Evolutionary conservation across 805 yeast species (phyloP).

Genomic region (Teunomyces tritomae): DNA sequence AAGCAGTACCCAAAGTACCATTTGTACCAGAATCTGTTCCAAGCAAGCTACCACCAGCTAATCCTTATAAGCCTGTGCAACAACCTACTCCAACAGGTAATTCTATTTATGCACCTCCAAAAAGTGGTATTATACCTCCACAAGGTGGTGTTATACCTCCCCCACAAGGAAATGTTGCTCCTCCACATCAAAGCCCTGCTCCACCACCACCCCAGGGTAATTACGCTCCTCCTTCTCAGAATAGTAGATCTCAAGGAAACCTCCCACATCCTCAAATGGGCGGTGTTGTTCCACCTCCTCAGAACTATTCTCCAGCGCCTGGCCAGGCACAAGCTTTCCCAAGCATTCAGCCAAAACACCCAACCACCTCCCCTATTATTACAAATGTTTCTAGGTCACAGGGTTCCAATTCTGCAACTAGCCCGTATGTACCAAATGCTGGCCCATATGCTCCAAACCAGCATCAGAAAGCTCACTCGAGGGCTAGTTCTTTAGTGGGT

Average conservation of each 20-base stretch:
- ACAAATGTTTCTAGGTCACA: conserved; percentile 21
- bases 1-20: conserved; percentile 10
- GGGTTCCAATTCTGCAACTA: conserved; percentile 22
- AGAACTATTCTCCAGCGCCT: conserved; percentile 3
- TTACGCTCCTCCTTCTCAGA: neutral
- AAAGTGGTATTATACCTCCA: neutral
- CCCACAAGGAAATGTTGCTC: conserved; percentile 2
- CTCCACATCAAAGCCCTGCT: neutral
- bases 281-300: conserved; percentile 7
- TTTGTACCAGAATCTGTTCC: conserved; percentile 9
- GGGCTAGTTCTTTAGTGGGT: conserved; percentile 41
- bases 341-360: conserved; percentile 5
- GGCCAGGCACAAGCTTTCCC: conserved; percentile 11
- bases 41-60: conserved; percentile 19
- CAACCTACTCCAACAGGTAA: conserved; percentile 10
- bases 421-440: conserved; percentile 43
- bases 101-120: neutral
- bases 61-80: conserved; percentile 27
- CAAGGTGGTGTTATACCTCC: neutral
- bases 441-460: conserved; percentile 44
- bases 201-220: conserved; percentile 2
- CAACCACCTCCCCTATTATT: conserved; percentile 19
- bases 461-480: conserved; percentile 34
- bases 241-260: conserved; percentile 4
- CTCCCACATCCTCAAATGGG: neutral